Evolutionary conservation across 78 protist species (phyloP), one percentile per base, ranked within the genome.

Genomic region (Polysphondylium violaceum): DNA sequence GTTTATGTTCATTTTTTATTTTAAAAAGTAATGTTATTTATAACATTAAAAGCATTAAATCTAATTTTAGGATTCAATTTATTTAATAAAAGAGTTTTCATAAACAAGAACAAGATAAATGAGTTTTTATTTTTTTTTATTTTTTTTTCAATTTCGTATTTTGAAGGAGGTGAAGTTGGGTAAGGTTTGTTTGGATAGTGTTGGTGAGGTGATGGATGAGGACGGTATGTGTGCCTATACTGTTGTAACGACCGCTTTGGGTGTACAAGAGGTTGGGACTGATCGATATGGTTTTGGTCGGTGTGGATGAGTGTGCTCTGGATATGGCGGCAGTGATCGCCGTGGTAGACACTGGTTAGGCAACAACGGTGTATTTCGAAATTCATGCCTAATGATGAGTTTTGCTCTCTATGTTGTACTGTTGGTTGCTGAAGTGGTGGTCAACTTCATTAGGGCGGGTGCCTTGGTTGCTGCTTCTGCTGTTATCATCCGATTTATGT

Each of bases 211-310:
- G 8, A 16, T 56, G 5, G 63, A 17, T 56, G 21, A 14, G 7
- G 68, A 60, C 16, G 3, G 36, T 53, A 58, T 79, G 53, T 9
- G 72, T 71, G 12, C 91, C 91, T 41, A 83, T 83, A 44, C 91
- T 83, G 58, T 79, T 83, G 31, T 67, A 67, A 69, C 91, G 50
- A 31, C 91, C 91, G 5, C 81, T 40, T 23, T 50, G 76, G 16
- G 55, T 67, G 12, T 55, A 33, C 19, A 79, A 73, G 29, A 69
- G 27, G 58, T 83, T 83, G 36, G 91, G 91, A 69, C 79, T 83
- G 9, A 55, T 29, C 29, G 78, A 69, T 27, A 73, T 59, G 2
- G 91, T 68, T 27, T 40, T 59, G 27, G 31, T 29, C 33, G 14
- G 9, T n/a, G 61, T 25, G 21, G 77, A 4, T 43, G 71, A 25